Base-by-base conservation (phyloP, 2,329 filamentous ascomycete genomes). In the Diplocarpon mali region DNA sequence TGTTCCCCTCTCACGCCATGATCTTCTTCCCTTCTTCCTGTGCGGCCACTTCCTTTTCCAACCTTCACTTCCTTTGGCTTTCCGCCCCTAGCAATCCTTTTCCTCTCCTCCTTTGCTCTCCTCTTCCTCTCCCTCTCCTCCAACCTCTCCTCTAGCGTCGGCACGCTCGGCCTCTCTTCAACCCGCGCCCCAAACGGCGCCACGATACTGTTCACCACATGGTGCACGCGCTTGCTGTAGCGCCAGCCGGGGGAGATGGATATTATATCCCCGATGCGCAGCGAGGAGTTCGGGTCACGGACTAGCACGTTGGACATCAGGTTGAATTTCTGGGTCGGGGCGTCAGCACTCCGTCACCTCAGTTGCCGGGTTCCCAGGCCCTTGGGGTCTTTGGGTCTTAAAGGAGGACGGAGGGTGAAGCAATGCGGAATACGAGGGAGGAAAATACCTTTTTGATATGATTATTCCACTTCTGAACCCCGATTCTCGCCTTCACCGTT, bases 401-500 rank as follows among this genome's bases (percentile, higher is more conserved):
- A 14, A n/a, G 32, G 9, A 35, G 38, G 31, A 17, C 15, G 32
- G 6, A 37, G 9, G 31, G 17, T 11, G 8, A 35, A n/a, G n/a
- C n/a, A n/a, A n/a, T n/a, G n/a, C n/a, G n/a, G n/a, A 10, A 27
- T 11, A 31, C 17, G 5, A 13, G n/a, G 28, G 12, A 15, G 20
- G 9, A n/a, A n/a, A 20, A 43, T 62, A 85, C 84, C 71, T 90
- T 90, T 61, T 79, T 72, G 44, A 90, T 74, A 50, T 73, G 70
- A 47, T 72, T 73, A 61, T 89, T 84, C 80, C 82, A 90, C 60
- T 76, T 73, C 60, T 80, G 76, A 12, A 72, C 75, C 41, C 82
- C 80, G 12, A 89, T 72, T 53, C 79, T 76, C 50, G 89, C 85
- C 65, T 85, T 88, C 46, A 88, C 83, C 2, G 84, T 88, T 65